Evolutionary conservation across 257 asterid species (phyloP).

Genomic region (Solanum corneliomulleri): DNA sequence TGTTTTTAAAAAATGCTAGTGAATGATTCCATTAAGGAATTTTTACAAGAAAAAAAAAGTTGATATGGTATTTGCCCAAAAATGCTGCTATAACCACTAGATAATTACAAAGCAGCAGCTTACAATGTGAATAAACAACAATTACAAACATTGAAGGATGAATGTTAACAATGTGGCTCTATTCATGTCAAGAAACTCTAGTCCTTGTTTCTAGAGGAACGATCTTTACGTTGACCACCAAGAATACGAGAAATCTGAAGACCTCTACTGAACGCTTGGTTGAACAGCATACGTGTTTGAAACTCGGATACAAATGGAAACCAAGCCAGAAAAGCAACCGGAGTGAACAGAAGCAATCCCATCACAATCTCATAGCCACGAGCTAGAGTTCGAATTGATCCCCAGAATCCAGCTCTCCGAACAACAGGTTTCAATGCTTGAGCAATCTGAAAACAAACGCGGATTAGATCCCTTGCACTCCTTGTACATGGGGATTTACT

Average conservation of each 20-base stretch:
- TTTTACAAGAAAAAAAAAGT: neutral
- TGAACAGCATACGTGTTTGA: conserved; percentile 92
- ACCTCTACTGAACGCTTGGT: conserved; percentile 99
- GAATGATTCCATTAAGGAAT: neutral
- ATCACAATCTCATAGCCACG: conserved; percentile 83
- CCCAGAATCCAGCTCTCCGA: conserved; percentile 74
- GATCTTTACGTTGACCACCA: conserved; percentile 87
- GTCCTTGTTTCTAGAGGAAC: conserved; percentile 81
- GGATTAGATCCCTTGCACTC: neutral
- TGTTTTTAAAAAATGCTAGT: neutral
- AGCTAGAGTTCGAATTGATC: conserved; percentile 73
- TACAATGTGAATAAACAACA: neutral
- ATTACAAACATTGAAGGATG: neutral
- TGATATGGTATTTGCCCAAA: neutral
- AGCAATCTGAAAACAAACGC: conserved; percentile 49
- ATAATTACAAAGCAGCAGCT: conserved; percentile 2
- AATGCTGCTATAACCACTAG: neutral
- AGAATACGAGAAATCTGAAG: conserved; percentile 98
- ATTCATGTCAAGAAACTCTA: conserved; percentile 2
- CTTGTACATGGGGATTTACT: neutral
- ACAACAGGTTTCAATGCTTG: conserved; percentile 89
- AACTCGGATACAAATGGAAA: conserved; percentile 94
- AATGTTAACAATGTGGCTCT: neutral
- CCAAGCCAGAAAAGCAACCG: conserved; percentile 95
- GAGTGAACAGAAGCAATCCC: conserved; percentile 90